Evolutionary conservation across 225 moss, liverwort and hornwort genomes (phyloP).

Genomic region (Straminergon stramineum): DNA sequence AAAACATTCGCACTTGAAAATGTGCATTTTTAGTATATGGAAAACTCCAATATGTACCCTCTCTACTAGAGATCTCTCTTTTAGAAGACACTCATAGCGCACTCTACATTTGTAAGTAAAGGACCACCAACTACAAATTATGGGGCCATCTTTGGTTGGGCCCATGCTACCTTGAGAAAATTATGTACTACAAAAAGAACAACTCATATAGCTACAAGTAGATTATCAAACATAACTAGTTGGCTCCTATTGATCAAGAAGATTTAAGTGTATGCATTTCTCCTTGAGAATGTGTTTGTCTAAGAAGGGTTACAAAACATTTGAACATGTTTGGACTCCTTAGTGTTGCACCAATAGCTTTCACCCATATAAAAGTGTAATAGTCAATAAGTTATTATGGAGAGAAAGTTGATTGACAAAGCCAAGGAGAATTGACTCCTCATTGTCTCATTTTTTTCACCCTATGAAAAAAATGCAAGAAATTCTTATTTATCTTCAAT

Average conservation of each 20-base stretch:
- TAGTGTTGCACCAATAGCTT: background rate
- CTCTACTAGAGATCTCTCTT: too few species aligned
- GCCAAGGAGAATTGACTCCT: background rate
- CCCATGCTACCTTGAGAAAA: background rate
- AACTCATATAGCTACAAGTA: background rate
- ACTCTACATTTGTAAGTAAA: too few species aligned
- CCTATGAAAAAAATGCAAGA: background rate
- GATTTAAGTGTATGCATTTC: background rate
- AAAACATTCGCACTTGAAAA: too few species aligned
- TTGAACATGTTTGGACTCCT: background rate
- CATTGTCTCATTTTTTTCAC: background rate
- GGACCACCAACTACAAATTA: too few species aligned
- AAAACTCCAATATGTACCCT: too few species aligned
- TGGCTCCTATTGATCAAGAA: background rate
- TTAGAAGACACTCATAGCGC: too few species aligned
- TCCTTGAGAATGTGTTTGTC: background rate
- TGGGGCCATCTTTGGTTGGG: too few species aligned
- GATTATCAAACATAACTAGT: background rate
- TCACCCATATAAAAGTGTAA: background rate
- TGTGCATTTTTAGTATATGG: too few species aligned
- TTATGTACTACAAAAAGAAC: background rate
- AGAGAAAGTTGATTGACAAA: background rate
- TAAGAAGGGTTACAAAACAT: background rate
- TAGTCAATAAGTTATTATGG: background rate
- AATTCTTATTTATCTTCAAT: fast-evolving